A percentile compares a stretch with the other conserved stretches of the same genome.
Conservation (phyloP, 805 yeast genomes). For the Ogataea allantospora region DNA sequence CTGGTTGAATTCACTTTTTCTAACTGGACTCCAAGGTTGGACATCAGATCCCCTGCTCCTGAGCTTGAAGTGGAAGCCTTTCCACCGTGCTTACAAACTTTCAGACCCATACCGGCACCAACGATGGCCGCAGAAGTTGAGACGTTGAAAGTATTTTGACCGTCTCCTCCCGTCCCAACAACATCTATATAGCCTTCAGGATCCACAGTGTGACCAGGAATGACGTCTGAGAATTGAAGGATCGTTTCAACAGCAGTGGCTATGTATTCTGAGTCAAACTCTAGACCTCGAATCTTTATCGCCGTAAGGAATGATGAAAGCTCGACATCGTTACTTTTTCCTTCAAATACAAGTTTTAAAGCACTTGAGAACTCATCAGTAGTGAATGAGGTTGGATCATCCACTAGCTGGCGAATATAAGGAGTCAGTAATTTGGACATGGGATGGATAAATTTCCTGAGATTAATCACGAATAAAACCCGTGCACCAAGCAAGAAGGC, state of each 20-base stretch:
- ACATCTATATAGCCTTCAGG: conserved; percentile 69
- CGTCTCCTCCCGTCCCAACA: conserved; percentile 99
- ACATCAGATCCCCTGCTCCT: conserved; percentile 90
- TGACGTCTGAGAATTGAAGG: conserved; percentile 57
- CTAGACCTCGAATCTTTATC: conserved; percentile 68
- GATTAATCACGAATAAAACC: not conserved
- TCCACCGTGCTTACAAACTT: conserved; percentile 94
- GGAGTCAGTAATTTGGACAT: conserved; percentile 40
- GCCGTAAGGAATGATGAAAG: conserved; percentile 78
- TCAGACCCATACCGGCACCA: conserved; percentile 82
- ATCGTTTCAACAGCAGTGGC: conserved; percentile 84
- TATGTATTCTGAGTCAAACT: conserved; percentile 75
- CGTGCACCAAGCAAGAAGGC: conserved; percentile 5
- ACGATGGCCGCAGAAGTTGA: conserved; percentile 93
- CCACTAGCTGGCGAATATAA: conserved; percentile 62
- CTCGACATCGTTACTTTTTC: conserved; percentile 65
- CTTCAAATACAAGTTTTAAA: conserved; percentile 57
- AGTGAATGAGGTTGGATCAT: conserved; percentile 58
- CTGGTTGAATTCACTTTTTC: conserved; percentile 60
- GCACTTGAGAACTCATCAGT: conserved; percentile 66
- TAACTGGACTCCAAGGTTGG: conserved; percentile 79
- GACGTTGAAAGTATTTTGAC: conserved; percentile 95
- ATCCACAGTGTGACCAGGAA: conserved; percentile 46
- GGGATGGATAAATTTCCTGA: not conserved
- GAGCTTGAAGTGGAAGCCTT: conserved; percentile 91